Percentiles rank a stretch among this genome's conserved stretches.
phyloP scores from a whole-genome alignment of 257 asterid species.

The Fraxinus anomala region DNA sequence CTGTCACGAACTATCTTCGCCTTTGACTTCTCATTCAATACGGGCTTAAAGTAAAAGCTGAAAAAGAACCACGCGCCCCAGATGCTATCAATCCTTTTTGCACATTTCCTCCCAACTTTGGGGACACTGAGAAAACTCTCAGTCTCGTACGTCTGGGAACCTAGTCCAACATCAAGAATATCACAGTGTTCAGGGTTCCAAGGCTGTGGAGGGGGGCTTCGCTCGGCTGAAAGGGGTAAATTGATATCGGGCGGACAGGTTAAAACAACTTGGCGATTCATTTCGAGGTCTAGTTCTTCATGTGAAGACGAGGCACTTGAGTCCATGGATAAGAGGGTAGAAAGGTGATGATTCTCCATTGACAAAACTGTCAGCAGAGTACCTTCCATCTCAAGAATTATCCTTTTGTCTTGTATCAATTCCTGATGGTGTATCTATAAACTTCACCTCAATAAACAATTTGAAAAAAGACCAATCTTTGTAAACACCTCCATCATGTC shows the following conservation, averaged over 20 bases:
- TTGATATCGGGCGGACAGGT: neutral
- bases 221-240: neutral
- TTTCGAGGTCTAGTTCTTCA: neutral
- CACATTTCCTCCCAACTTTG: neutral
- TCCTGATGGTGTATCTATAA: neutral
- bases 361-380: neutral
- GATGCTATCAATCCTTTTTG: neutral
- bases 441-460: neutral
- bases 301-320: neutral
- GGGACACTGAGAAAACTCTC: neutral
- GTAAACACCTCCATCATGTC: neutral
- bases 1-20: neutral
- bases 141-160: neutral
- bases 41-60: slow-evolving; percentile 6
- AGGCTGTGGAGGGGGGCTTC: neutral
- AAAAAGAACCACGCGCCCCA: neutral
- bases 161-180: neutral
- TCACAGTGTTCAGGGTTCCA: neutral
- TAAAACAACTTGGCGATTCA: neutral
- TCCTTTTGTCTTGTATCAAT: neutral
- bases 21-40: neutral
- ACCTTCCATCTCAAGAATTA: neutral
- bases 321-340: neutral
- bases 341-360: neutral
- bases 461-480: neutral